These are phyloP conservation scores for Alternaria consortialis DNA, from an alignment of 2,329 filamentous ascomycete species.

Conservation along the genomic window DNA sequence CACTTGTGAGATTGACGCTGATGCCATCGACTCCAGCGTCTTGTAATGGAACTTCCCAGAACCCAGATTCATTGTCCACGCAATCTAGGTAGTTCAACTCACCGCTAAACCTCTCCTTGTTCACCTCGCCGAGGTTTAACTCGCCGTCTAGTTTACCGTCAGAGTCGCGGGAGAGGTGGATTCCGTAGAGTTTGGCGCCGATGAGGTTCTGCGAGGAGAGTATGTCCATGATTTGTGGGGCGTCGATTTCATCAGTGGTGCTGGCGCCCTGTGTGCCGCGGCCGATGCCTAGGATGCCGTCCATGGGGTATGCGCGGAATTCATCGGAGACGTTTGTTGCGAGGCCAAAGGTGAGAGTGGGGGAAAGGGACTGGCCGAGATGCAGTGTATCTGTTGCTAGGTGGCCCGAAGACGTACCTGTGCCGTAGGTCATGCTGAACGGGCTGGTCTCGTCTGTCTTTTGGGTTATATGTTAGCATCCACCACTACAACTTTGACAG, in stretches of 20 bases:
- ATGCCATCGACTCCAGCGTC: slow-evolving; percentile 70
- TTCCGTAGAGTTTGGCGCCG: slow-evolving; percentile 72
- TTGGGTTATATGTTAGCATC: background rate
- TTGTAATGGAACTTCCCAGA: slow-evolving; percentile 78
- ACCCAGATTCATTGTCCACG: slow-evolving; percentile 59
- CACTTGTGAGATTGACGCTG: slow-evolving; percentile 53
- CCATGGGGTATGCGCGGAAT: slow-evolving; percentile 81
- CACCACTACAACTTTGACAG: background rate
- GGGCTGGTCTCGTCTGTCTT: slow-evolving; percentile 56
- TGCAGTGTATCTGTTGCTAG: slow-evolving; percentile 72
- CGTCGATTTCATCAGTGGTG: slow-evolving; percentile 53
- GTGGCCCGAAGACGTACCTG: slow-evolving; percentile 74
- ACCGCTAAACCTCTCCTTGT: slow-evolving; percentile 72
- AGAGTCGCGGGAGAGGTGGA: slow-evolving; percentile 72
- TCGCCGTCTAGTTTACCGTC: slow-evolving; percentile 77
- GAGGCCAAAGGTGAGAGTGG: slow-evolving; percentile 75
- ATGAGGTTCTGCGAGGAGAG: slow-evolving; percentile 67
- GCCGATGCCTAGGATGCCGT: slow-evolving; percentile 84
- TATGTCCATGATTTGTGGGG: slow-evolving; percentile 73
- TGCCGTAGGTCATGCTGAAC: slow-evolving; percentile 79
- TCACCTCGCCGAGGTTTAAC: slow-evolving; percentile 76
- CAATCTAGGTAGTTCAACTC: slow-evolving; percentile 72
- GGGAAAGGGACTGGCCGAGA: slow-evolving; percentile 70
- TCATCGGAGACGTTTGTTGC: slow-evolving; percentile 75
- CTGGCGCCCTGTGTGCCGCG: slow-evolving; percentile 57